Conservation (phyloP, 2,329 filamentous ascomycete species). For the Pochonia chlamydosporia region DNA sequence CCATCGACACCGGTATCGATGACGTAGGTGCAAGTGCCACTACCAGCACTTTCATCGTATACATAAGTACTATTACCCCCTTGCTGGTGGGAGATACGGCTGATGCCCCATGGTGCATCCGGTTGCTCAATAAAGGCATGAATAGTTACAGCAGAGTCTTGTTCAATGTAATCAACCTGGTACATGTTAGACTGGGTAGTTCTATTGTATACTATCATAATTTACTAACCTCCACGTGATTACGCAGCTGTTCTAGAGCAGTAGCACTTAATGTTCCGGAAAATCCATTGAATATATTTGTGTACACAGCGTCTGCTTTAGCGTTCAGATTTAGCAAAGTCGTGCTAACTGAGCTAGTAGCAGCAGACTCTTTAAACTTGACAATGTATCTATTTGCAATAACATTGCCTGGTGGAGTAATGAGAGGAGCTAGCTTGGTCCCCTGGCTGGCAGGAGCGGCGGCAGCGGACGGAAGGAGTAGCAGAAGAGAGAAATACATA, state of each 20-base stretch:
- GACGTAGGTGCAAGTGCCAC: conserved; percentile 33
- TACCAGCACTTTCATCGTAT: conserved; percentile 28
- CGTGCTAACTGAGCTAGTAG: conserved; percentile 8
- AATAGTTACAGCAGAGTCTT: conserved; percentile 18
- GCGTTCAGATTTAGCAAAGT: conserved; percentile 11
- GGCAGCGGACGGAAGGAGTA: conserved; percentile 16
- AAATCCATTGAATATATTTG: conserved; percentile 18
- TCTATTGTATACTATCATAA: too few relatives aligned
- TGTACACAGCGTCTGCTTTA: conserved; percentile 19
- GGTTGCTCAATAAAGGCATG: conserved; percentile 20
- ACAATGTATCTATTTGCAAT: conserved; percentile 25
- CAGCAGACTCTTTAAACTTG: conserved; percentile 17
- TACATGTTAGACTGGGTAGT: too few relatives aligned
- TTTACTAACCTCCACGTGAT: conserved; percentile 17
- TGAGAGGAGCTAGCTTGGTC: conserved; percentile 19
- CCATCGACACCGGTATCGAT: conserved; percentile 34
- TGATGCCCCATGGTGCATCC: conserved; percentile 30
- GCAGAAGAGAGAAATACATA: too few relatives aligned
- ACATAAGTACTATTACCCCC: conserved; percentile 20
- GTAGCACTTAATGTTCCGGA: conserved; percentile 13
- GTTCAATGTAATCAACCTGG: conserved; percentile 30
- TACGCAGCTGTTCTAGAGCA: conserved; percentile 13
- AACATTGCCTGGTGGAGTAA: conserved; percentile 12
- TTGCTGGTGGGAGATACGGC: conserved; percentile 25
- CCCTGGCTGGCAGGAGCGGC: conserved; percentile 13